phyloP scores from a whole-genome alignment of 768 basidiomycete species.

The Phaeolepiota aurea region DNA sequence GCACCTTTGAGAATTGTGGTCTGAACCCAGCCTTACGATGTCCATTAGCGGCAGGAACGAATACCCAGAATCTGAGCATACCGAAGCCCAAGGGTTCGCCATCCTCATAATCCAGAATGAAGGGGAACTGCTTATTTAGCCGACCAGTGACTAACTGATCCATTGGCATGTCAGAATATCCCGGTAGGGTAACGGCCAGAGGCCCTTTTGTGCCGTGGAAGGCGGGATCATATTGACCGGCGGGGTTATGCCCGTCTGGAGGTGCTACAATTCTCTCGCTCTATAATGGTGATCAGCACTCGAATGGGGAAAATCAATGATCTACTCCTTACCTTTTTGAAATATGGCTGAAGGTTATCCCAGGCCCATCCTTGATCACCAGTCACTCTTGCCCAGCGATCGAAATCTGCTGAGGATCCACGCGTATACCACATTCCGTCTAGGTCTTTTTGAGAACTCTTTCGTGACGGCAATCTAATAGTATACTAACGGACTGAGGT shows the following conservation, averaged over 20 bases:
- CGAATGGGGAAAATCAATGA: not conserved
- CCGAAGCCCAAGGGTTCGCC: not conserved
- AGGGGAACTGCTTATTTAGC: not conserved
- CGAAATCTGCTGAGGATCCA: constrained; percentile 16
- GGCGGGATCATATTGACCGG: constrained; percentile 17
- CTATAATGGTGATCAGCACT: constrained; percentile 6
- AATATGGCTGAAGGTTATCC: constrained; percentile 12
- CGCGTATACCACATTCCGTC: constrained; percentile 12
- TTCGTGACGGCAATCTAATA: no score
- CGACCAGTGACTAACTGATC: not conserved
- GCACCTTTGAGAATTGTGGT: constrained; percentile 9
- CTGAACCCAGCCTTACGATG: not conserved
- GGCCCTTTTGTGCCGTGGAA: constrained; percentile 15
- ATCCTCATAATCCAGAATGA: not conserved
- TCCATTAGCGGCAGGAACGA: no score
- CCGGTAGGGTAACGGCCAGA: constrained; percentile 12
- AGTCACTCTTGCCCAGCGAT: constrained; percentile 15
- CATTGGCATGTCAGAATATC: not conserved
- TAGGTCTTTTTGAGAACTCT: no score
- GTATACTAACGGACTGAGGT: constrained; percentile 14
- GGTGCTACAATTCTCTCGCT: constrained; percentile 13
- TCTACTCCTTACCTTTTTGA: constrained; percentile 11
- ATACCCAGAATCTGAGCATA: not conserved
- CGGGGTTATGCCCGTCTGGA: constrained; percentile 13
- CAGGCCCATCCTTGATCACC: constrained; percentile 20